Evolutionary conservation across 208 protist genomes (phyloP), one percentile per base, ranked within the genome.

Genomic region (Crithidia bombi): DNA sequence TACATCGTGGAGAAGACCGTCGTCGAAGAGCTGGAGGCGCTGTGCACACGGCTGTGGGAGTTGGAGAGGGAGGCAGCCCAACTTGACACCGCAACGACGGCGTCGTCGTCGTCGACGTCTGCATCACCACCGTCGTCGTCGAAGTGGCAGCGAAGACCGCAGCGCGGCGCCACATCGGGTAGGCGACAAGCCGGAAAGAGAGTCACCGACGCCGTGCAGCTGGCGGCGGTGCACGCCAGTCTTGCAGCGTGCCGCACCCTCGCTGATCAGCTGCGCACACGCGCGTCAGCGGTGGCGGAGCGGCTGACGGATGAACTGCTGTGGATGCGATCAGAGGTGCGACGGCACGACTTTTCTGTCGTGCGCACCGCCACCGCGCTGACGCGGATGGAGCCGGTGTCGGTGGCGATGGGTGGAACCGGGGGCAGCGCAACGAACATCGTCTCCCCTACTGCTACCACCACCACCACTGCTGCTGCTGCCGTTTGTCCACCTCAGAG

Each of bases 1-100:
- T 75, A 75, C 62, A 57, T 75, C n/a, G 62, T 75, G 23, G 75
- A 81, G 64, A 47, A 51, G 44, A 46, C 59, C 11, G 32, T 46
- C 15, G 30, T 63, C 21, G 50, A 28, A 3, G 41, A 64, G 25
- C 36, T 81, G 43, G 56, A 70, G n/a, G 38, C 36, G 35, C 11
- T 66, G 14, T 39, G 30, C 17, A 57, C 25, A 15, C 50, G 26
- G 3, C 59, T 74, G 32, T 47, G 59, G 15, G 65, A 63, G 26
- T 50, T 63, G 41, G 57, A 63, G 30, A 65, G n/a, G n/a, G 59
- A 65, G 44, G 44, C 6, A 23, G 38, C 38, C 14, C 14, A 7
- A 7, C 10, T 14, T 43, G 38, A 17, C 14, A 14, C 14, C 14
- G 38, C 10, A 7, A 43, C 10, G 38, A 43, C 38, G 7, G 38